Percentiles rank a stretch among this genome's conserved stretches.
phyloP scores from a whole-genome alignment of 2,329 filamentous ascomycete species.

The Didymella pomorum region DNA sequence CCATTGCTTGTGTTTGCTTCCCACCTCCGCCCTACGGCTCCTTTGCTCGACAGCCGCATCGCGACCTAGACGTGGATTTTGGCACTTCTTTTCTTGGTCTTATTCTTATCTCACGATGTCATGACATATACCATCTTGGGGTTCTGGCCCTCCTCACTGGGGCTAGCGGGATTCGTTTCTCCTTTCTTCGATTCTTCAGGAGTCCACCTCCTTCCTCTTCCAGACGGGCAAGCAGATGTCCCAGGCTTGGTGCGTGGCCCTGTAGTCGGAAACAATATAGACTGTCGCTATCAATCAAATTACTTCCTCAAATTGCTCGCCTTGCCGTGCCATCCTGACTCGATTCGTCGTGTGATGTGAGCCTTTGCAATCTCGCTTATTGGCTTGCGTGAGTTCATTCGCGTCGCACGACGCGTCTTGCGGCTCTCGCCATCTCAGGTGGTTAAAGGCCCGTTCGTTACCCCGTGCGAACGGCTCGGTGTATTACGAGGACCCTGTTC shows the following conservation, averaged over 20 bases:
- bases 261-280: conserved; percentile 22
- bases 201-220: conserved; percentile 18
- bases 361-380: conserved; percentile 20
- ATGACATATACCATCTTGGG: conserved; percentile 43
- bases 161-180: conserved; percentile 35
- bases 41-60: conserved; percentile 15
- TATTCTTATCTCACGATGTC: conserved; percentile 44
- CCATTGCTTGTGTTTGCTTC: conserved; percentile 35
- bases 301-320: conserved; percentile 5
- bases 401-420: conserved; percentile 14
- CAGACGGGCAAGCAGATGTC: conserved; percentile 17
- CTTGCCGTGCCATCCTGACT: conserved; percentile 12
- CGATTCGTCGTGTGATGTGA: conserved; percentile 12
- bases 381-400: conserved; percentile 6
- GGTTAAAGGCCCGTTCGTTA: conserved; percentile 1
- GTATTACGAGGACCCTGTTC: conserved; percentile 14
- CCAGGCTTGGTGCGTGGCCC: conserved; percentile 20
- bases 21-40: conserved; percentile 17
- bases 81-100: conserved; percentile 29
- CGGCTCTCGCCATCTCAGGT: conserved; percentile 2
- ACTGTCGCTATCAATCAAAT: conserved; percentile 23
- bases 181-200: conserved; percentile 25
- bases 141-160: conserved; percentile 23
- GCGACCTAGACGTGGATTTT: conserved; percentile 8
- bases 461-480: conserved; percentile 8